phyloP scores from a whole-genome alignment of 257 asterid species.

The Verbena officinalis region DNA sequence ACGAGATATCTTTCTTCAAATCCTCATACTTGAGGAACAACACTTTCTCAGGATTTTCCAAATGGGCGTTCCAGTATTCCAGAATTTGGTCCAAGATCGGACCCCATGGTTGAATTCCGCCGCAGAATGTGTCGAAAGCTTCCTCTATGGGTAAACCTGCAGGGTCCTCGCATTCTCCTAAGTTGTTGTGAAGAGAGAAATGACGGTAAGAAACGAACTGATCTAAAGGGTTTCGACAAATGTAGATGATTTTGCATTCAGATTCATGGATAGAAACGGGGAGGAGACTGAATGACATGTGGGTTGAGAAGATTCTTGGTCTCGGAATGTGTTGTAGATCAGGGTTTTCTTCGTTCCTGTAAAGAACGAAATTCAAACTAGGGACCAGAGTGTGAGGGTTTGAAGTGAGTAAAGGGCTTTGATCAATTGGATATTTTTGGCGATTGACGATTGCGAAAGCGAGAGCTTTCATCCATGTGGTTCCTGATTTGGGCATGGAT shows the following conservation, averaged over 20 bases:
- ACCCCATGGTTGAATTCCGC: conserved; percentile 13
- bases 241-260: neutral
- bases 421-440: neutral
- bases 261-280: conserved; percentile 17
- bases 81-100: conserved; percentile 24
- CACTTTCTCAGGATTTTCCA: too few relatives aligned
- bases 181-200: neutral
- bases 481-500: conserved; percentile 31
- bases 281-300: conserved; percentile 8
- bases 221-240: conserved; percentile 28
- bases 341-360: neutral
- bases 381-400: conserved; percentile 8
- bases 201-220: conserved; percentile 9
- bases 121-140: conserved; percentile 18
- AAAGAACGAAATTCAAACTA: neutral
- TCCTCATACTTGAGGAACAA: too few relatives aligned
- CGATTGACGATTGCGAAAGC: conserved; percentile 25
- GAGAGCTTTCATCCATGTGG: conserved; percentile 36
- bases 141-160: neutral
- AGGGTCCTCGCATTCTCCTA: neutral
- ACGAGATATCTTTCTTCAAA: too few relatives aligned
- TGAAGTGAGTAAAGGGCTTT: conserved; percentile 18
- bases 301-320: conserved; percentile 29
- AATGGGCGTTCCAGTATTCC: too few relatives aligned
- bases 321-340: neutral